These are phyloP conservation scores for Dacryopinax spathularia DNA, from an alignment of 768 basidiomycete genomes.

Conservation along the genomic window DNA sequence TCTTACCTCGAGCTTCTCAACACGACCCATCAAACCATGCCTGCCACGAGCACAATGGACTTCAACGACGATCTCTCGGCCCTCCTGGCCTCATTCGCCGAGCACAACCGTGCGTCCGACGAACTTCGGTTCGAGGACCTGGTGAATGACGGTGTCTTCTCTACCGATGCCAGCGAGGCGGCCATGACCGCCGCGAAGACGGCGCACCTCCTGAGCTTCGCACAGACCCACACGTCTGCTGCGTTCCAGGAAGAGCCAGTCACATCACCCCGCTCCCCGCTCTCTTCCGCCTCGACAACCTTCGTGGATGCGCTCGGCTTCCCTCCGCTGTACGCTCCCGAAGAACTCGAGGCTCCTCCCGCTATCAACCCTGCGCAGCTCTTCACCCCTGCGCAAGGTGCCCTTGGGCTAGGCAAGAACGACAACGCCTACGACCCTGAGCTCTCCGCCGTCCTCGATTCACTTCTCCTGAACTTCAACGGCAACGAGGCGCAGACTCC, in stretches of 20 bases:
- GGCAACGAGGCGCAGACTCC: not conserved
- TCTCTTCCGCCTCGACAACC: not conserved
- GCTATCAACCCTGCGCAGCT: constrained; percentile 3
- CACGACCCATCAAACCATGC: not conserved
- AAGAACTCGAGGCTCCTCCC: not conserved
- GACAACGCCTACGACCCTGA: not conserved
- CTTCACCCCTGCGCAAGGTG: not conserved
- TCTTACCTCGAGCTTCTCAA: not conserved
- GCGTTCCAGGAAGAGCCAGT: not conserved
- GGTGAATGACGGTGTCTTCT: not conserved
- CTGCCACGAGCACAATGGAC: not conserved
- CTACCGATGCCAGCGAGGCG: not conserved
- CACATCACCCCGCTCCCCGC: not conserved
- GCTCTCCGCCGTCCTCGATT: not conserved
- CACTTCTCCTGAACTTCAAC: not conserved
- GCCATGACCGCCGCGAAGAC: not conserved
- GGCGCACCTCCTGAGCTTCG: not conserved
- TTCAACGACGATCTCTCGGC: not conserved
- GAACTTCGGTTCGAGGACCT: constrained; percentile 2
- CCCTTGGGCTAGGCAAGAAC: not conserved
- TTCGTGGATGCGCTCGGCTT: not conserved
- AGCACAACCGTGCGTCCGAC: constrained; percentile 2
- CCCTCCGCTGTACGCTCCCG: not conserved
- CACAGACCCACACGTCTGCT: not conserved
- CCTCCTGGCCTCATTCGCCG: not conserved